phyloP scores from a whole-genome alignment of 257 asterid species.

The Paulownia fortunei region DNA sequence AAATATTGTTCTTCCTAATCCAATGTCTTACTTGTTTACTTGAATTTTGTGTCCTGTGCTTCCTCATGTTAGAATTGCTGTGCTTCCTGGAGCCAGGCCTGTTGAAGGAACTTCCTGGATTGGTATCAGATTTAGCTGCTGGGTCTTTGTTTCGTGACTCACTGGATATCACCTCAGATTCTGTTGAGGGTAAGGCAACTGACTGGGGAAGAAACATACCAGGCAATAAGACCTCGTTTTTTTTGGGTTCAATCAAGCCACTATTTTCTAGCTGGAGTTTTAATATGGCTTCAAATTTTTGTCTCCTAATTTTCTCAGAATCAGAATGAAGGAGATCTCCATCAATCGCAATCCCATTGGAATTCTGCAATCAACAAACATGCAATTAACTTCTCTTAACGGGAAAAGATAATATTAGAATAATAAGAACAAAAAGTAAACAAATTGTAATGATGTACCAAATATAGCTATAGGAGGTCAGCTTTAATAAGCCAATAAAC shows the following conservation, averaged over 20 bases:
- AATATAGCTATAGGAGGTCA: not conserved
- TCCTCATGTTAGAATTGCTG: slow-evolving; percentile 46
- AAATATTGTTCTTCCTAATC: slow-evolving; percentile 57
- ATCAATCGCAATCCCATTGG: slow-evolving; percentile 40
- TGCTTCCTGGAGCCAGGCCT: slow-evolving; percentile 59
- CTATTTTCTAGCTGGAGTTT: slow-evolving; percentile 75
- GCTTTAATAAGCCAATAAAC: not conserved
- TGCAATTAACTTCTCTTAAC: not conserved
- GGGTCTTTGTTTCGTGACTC: slow-evolving; percentile 38
- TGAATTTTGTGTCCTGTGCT: slow-evolving; percentile 53
- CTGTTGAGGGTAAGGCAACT: slow-evolving; percentile 46
- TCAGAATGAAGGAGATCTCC: slow-evolving; percentile 59
- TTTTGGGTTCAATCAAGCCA: slow-evolving; percentile 84
- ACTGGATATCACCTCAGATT: slow-evolving; percentile 31
- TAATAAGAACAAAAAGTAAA: not conserved
- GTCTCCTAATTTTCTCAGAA: slow-evolving; percentile 67
- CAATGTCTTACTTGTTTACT: slow-evolving; percentile 69
- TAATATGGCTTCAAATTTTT: slow-evolving; percentile 63
- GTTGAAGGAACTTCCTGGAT: slow-evolving; percentile 49
- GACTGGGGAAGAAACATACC: slow-evolving; percentile 85
- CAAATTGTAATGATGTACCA: not conserved
- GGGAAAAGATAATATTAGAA: not conserved
- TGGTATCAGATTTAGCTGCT: slow-evolving; percentile 39
- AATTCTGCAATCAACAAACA: slow-evolving; percentile 42
- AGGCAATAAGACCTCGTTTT: slow-evolving; percentile 67